Evolutionary conservation across 495 filamentous ascomycete genomes (phyloP), one percentile per base, ranked within the genome.

Genomic region (Massariosphaeria phaeospora): DNA sequence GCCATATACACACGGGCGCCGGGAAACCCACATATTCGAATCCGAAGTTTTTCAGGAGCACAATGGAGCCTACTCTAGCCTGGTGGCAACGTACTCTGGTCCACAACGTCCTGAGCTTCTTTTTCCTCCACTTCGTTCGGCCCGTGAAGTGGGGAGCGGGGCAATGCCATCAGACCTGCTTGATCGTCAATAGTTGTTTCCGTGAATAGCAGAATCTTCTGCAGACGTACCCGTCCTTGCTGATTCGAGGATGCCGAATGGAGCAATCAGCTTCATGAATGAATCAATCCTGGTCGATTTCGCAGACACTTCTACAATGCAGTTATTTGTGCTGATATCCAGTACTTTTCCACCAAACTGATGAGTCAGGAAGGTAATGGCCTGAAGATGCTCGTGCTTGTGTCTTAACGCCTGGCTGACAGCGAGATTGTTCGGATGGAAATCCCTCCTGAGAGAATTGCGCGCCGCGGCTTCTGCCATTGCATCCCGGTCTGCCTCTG

Each of bases 301-400:
- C 52, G 93, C 93, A 53, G 89, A 91, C 23, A 98, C 70, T 70
- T 98, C 93, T 58, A 98, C 89, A 72, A 97, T 96, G 73, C 91
- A 96, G 74, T 91, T 96, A 68, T 88, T 96, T 58, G 84, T 96
- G 73, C 89, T 95, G 61, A 98, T 97, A 75, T 98, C 93, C 69
- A 96, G 70, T 18, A 98, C 85, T 72, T 98, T 98, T 39, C 93
- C 93, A 21, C 89, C 90, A 70, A 98, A 98, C 67, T 98, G 93
- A 75, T 96, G 93, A 13, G 91, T 84, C 68, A 98, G 80, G 70
- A 94, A 88, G 41, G 91, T 97, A 66, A 98, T 93, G 26, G 83
- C 88, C 75, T 86, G 86, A 48, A 98, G 73, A 76, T 98, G 93
- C 76, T 98, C 88, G 70, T 96, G 89, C 76, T 98, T 98, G 66